Percentiles rank a stretch among this genome's conserved stretches.
phyloP scores from a whole-genome alignment of 148 eudicot species.

The Hydrangea macrophylla region DNA sequence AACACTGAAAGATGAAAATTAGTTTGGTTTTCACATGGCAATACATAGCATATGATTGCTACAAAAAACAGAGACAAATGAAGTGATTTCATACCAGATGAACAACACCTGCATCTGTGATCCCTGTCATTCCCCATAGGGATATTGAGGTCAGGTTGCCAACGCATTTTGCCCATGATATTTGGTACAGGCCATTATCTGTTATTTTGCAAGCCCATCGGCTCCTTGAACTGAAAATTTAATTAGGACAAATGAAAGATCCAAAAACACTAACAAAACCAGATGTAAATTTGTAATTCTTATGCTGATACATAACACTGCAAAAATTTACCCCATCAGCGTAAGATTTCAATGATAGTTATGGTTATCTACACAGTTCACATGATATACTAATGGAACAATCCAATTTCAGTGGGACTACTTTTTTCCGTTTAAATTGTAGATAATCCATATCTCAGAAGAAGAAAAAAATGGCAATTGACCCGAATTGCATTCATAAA shows the following conservation, averaged over 20 bases:
- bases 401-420: background rate
- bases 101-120: conserved; percentile 80
- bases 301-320: background rate
- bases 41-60: too few relatives aligned
- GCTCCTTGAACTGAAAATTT: conserved; percentile 73
- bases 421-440: background rate
- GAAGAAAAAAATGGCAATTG: background rate
- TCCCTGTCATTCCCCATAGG: conserved; percentile 82
- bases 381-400: background rate
- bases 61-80: too few relatives aligned
- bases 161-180: conserved; percentile 72
- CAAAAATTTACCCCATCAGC: background rate
- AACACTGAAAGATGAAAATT: background rate
- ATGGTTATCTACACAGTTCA: background rate
- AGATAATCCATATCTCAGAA: background rate
- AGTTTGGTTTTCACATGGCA: too few relatives aligned
- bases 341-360: background rate
- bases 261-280: background rate
- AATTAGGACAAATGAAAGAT: background rate
- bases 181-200: conserved; percentile 68
- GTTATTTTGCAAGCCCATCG: conserved; percentile 98
- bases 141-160: conserved; percentile 75
- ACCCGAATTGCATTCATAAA: background rate
- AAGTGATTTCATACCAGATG: conserved; percentile 56
- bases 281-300: background rate